Evolutionary conservation across 345 rosid genomes (phyloP), one percentile per base, ranked within the genome.

Genomic region (Gossypium raimondii): DNA sequence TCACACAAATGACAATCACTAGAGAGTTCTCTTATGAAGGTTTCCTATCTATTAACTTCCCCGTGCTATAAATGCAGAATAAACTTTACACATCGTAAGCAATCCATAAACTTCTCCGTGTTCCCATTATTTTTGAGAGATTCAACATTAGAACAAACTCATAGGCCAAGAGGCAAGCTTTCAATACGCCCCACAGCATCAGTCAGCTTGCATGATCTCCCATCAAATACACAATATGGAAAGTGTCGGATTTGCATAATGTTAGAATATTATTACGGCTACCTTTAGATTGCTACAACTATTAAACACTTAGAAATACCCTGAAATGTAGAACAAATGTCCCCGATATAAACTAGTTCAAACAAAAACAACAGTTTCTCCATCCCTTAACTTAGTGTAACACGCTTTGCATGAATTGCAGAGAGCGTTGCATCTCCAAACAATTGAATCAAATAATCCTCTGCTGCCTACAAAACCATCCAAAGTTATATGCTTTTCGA

Each of bases 401-500:
- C 92, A 64, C 98, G 97, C 74, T 78, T 91, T 34, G 98, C 98
- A 84, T 93, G 99, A 81, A 93, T 78, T 57, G 98, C 93, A 80
- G 97, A 95, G 0, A 95, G 86, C 98, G 88, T 86, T 44, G 90
- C 85, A 81, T 93, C 97, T 77, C 84, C 87, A 76, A 95, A 93
- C 85, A 95, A 75, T 67, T 79, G 82, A 72, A 90, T 83, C 76
- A 95, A 59, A 82, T 74, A 90, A 63, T 91, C 98, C 82, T 95
- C 99, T 12, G 99, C 96, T 25, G 96, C 98, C 98, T 95, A 79
- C 66, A 67, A 70, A 62, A 50, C 53, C 22, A 59, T 74, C 16
- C 50, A 73, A 77, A 63, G 58, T 58, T 29, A 44, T 56, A 56
- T 56, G 20, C 45, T 14, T 43, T 45, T 73, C 0, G 0, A 73